phyloP scores from a whole-genome alignment of 208 protist species.

The Leishmania turanica region DNA sequence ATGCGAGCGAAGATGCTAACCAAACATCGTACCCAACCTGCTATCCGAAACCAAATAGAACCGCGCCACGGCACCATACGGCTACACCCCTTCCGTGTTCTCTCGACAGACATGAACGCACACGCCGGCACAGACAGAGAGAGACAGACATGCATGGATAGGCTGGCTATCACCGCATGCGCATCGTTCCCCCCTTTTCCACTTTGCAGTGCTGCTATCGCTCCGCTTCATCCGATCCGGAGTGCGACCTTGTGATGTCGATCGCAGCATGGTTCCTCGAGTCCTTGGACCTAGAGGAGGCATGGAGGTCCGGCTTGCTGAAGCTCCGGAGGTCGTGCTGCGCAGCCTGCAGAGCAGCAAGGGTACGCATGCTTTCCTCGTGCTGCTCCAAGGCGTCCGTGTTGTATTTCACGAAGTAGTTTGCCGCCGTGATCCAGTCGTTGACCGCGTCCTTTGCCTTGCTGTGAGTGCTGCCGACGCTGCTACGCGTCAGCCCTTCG shows the following conservation, averaged over 20 bases:
- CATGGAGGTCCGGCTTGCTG: background rate
- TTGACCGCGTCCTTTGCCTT: constrained; percentile 18
- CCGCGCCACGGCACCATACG: background rate
- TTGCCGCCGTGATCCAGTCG: constrained; percentile 22
- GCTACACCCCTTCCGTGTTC: background rate
- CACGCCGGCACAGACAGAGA: background rate
- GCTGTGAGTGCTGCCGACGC: background rate
- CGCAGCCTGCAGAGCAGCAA: constrained; percentile 4
- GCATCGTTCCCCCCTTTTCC: background rate
- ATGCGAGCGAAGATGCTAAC: background rate
- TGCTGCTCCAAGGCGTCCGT: constrained; percentile 29
- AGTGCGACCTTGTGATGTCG: background rate
- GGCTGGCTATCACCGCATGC: background rate
- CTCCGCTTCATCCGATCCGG: background rate
- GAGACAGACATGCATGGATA: background rate
- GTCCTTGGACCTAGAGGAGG: background rate
- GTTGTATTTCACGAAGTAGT: constrained; percentile 7
- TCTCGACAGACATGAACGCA: background rate
- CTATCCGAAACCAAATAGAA: background rate
- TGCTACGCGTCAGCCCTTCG: constrained; percentile 14
- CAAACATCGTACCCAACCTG: background rate
- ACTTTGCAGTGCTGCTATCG: background rate
- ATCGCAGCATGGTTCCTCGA: background rate
- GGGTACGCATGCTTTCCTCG: constrained; percentile 29
- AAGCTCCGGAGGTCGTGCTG: background rate